Conservation (phyloP, 164 flowering plant species). For the Platanus orientalis region DNA sequence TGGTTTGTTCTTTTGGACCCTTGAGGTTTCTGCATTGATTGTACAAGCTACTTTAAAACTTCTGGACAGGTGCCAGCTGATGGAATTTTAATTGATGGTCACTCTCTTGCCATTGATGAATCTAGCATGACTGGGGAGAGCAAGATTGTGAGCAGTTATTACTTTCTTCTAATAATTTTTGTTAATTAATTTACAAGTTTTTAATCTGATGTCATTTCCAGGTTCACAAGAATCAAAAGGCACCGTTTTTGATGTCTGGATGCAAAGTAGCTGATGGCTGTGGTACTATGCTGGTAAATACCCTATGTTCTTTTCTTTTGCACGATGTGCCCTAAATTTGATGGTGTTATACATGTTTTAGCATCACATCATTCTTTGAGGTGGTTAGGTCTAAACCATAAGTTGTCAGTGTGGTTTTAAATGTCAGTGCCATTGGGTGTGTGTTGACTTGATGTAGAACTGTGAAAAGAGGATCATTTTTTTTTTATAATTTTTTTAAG, state of each 20-base stretch:
- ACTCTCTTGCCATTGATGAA: slow-evolving; percentile 92
- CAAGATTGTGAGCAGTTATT: slow-evolving; percentile 60
- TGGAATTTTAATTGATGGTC: slow-evolving; percentile 79
- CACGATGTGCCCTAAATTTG: not conserved
- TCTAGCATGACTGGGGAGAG: slow-evolving; percentile 99
- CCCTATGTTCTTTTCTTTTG: not conserved
- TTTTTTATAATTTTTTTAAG: no score
- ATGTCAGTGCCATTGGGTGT: no score
- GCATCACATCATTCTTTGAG: no score
- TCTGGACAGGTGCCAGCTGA: slow-evolving; percentile 79
- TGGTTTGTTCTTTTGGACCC: not conserved
- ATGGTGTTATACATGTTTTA: no score
- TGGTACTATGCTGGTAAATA: slow-evolving; percentile 89
- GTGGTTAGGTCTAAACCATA: not conserved
- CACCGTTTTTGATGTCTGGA: slow-evolving; percentile 95
- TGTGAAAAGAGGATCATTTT: no score
- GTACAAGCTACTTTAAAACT: not conserved
- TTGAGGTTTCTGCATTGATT: slow-evolving; percentile 2
- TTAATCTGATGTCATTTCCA: slow-evolving; percentile 22
- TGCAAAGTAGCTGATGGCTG: slow-evolving; percentile 97
- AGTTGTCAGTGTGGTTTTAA: not conserved
- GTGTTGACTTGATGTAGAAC: no score
- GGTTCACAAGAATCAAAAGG: slow-evolving; percentile 70
- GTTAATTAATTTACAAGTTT: no score
- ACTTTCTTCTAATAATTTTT: not conserved